These are phyloP conservation scores for Exophiala sp. DNA, from an alignment of 2,329 filamentous ascomycete genomes.

Conservation along the genomic window DNA sequence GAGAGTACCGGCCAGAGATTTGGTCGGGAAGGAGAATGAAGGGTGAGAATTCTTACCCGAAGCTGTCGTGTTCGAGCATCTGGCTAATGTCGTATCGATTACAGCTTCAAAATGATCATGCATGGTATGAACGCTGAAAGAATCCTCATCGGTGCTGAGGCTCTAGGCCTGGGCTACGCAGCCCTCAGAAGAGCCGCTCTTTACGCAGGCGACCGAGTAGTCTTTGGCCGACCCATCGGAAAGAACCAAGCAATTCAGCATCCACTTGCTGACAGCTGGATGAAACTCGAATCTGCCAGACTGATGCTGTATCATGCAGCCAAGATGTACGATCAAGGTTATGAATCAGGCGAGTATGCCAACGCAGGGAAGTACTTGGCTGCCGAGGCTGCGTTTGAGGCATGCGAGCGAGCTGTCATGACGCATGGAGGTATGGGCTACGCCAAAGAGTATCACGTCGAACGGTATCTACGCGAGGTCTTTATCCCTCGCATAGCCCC, in stretches of 20 bases:
- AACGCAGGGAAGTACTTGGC: constrained; percentile 58
- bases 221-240: constrained; percentile 57
- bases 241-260: constrained; percentile 60
- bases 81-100: not conserved
- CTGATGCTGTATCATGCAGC: constrained; percentile 60
- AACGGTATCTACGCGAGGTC: constrained; percentile 57
- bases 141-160: constrained; percentile 38
- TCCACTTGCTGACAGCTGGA: constrained; percentile 57
- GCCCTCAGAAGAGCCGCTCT: constrained; percentile 41
- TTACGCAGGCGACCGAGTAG: constrained; percentile 49
- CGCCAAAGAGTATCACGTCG: constrained; percentile 61
- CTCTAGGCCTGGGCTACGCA: constrained; percentile 45
- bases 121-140: constrained; percentile 40
- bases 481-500: constrained; percentile 60
- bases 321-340: constrained; percentile 53
- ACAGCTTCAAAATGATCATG: constrained; percentile 41
- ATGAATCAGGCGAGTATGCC: constrained; percentile 52
- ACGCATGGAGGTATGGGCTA: constrained; percentile 62
- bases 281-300: constrained; percentile 61
- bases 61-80: not conserved
- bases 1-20: constrained; percentile 38
- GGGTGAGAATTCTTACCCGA: constrained; percentile 24
- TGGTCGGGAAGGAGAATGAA: constrained; percentile 42
- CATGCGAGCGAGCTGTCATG: constrained; percentile 57
- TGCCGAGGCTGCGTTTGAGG: constrained; percentile 59